A percentile compares a stretch with the other conserved stretches of the same genome.
Evolutionary conservation across 257 asterid species (phyloP).

Genomic region (Solanum gandarillasii): DNA sequence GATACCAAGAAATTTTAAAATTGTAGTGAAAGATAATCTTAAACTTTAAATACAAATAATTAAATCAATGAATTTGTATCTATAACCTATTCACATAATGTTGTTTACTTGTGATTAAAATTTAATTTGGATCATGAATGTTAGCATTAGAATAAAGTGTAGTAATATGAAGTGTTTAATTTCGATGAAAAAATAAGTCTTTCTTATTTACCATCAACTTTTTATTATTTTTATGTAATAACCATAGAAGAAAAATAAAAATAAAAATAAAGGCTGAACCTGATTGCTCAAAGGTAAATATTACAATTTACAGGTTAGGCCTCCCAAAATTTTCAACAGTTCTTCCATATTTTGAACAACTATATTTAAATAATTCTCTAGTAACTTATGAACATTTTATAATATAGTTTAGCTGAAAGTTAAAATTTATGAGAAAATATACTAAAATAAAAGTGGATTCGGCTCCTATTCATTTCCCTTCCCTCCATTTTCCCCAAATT

Average conservation of each 20-base stretch:
- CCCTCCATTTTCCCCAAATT: too few species aligned
- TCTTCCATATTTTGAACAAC: not conserved
- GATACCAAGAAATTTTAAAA: too few species aligned
- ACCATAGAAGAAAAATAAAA: not conserved
- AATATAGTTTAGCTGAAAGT: not conserved
- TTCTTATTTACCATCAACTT: not conserved
- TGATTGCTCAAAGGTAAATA: not conserved
- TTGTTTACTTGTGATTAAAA: not conserved
- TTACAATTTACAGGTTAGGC: not conserved
- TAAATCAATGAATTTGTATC: not conserved
- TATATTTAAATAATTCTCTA: too few species aligned
- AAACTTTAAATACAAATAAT: not conserved
- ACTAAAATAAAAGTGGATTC: too few species aligned
- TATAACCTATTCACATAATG: not conserved
- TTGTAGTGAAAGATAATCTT: not conserved
- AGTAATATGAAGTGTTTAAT: too few species aligned
- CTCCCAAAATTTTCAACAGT: not conserved
- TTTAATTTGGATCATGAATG: not conserved
- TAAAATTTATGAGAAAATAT: not conserved
- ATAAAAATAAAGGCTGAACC: not conserved
- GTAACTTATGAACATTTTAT: too few species aligned
- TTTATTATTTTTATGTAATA: too few species aligned
- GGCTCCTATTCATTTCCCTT: too few species aligned
- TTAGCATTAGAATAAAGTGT: not conserved
- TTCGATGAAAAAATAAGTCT: not conserved